Conservation (phyloP, 2,329 filamentous ascomycete genomes). For the Fusarium sp. region DNA sequence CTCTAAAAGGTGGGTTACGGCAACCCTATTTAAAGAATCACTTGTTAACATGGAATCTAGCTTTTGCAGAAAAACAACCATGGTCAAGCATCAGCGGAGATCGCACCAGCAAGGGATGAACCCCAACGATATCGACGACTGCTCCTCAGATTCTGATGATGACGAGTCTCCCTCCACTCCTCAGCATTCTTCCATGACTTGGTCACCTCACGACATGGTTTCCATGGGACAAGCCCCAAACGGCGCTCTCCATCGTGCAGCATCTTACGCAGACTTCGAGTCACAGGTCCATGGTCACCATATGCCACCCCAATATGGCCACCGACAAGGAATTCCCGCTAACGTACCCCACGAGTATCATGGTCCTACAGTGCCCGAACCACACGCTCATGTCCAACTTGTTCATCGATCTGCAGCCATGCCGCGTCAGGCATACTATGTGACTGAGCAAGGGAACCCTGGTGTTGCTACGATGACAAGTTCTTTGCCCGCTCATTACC, state of each 20-base stretch:
- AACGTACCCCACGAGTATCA: slow-evolving; percentile 59
- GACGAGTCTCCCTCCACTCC: slow-evolving; percentile 72
- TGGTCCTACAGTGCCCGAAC: slow-evolving; percentile 57
- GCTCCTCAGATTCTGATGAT: slow-evolving; percentile 67
- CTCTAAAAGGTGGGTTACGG: slow-evolving; percentile 65
- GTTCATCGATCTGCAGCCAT: slow-evolving; percentile 63
- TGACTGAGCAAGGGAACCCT: slow-evolving; percentile 72
- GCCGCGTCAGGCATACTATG: slow-evolving; percentile 64
- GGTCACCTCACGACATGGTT: slow-evolving; percentile 61
- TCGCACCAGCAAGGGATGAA: slow-evolving; percentile 71
- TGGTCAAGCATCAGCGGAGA: slow-evolving; percentile 74
- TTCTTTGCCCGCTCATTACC: slow-evolving; percentile 63
- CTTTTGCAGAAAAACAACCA: slow-evolving; percentile 79
- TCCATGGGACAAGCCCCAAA: slow-evolving; percentile 55
- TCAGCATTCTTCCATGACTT: slow-evolving; percentile 64
- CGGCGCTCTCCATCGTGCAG: slow-evolving; percentile 61
- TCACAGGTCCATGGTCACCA: slow-evolving; percentile 59
- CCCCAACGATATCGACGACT: slow-evolving; percentile 67
- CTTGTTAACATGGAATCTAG: slow-evolving; percentile 55
- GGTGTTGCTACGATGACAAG: slow-evolving; percentile 72
- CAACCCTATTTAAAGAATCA: neutral
- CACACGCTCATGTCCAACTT: slow-evolving; percentile 61
- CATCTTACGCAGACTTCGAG: slow-evolving; percentile 67
- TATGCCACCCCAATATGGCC: slow-evolving; percentile 56
- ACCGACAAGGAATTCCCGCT: slow-evolving; percentile 62